phyloP scores from a whole-genome alignment of 2,329 filamentous ascomycete genomes.

The Myotisia sp. region DNA sequence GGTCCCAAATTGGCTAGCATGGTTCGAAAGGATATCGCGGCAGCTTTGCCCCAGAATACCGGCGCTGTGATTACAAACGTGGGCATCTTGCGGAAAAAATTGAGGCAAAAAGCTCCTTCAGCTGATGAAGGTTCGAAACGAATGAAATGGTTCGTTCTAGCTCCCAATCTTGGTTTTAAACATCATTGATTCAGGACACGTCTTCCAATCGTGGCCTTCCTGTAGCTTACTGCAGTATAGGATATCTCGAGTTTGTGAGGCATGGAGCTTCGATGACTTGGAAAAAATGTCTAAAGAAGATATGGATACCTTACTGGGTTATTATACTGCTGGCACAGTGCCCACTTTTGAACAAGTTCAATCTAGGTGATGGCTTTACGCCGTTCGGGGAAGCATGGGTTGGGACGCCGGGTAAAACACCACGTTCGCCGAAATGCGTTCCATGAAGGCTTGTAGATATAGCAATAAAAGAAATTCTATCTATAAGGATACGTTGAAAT shows the following conservation, averaged over 20 bases:
- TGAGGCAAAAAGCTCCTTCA: conserved; percentile 61
- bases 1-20: conserved; percentile 81
- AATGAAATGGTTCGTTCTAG: conserved; percentile 64
- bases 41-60: conserved; percentile 58
- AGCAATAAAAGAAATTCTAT: too few species aligned
- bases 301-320: conserved; percentile 59
- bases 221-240: conserved; percentile 28
- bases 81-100: conserved; percentile 61
- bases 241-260: conserved; percentile 76
- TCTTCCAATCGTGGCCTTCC: background rate
- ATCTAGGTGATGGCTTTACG: conserved; percentile 7
- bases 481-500: too few species aligned
- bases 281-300: conserved; percentile 62
- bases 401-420: too few species aligned
- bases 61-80: conserved; percentile 78
- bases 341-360: conserved; percentile 14
- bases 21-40: conserved; percentile 69
- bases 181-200: too few species aligned
- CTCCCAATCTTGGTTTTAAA: too few species aligned
- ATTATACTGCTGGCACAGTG: conserved; percentile 36
- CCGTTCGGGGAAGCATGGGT: conserved; percentile 19
- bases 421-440: too few species aligned
- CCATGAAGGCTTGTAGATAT: too few species aligned
- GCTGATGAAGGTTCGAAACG: conserved; percentile 64
- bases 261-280: conserved; percentile 64